Conservation (phyloP, 2,329 filamentous ascomycete genomes). For the Neofusicoccum cordaticola region DNA sequence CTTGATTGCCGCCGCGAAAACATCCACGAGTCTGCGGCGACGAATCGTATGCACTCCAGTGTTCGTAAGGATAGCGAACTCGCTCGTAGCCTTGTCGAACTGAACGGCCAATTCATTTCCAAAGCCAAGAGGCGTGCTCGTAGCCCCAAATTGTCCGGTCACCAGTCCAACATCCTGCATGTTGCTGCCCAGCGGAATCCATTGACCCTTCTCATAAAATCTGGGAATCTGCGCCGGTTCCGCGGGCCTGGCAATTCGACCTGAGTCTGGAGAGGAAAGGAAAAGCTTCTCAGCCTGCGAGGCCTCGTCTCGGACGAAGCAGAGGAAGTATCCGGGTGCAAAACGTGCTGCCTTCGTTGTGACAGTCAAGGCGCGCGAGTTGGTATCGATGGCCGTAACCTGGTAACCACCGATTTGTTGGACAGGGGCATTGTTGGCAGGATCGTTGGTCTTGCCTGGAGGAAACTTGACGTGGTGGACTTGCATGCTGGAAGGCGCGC, state of each 20-base stretch:
- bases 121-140: conserved; percentile 70
- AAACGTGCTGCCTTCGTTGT: conserved; percentile 53
- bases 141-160: conserved; percentile 63
- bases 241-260: conserved; percentile 65
- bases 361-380: conserved; percentile 32
- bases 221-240: conserved; percentile 52
- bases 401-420: conserved; percentile 14
- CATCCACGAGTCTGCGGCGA: conserved; percentile 80
- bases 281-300: conserved; percentile 66
- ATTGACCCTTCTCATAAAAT: conserved; percentile 78
- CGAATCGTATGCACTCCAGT: conserved; percentile 84
- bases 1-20: conserved; percentile 80
- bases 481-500: conserved; percentile 79
- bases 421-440: conserved; percentile 20
- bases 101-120: conserved; percentile 97
- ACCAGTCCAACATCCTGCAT: conserved; percentile 78
- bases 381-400: conserved; percentile 28
- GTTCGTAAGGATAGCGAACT: conserved; percentile 89
- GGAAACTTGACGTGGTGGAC: conserved; percentile 96
- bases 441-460: conserved; percentile 47
- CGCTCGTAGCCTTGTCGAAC: conserved; percentile 76
- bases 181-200: conserved; percentile 70
- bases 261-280: conserved; percentile 82
- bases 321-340: conserved; percentile 86
- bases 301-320: conserved; percentile 60